phyloP scores from a whole-genome alignment of 208 protist species.

The Trypanosoma vivax region DNA sequence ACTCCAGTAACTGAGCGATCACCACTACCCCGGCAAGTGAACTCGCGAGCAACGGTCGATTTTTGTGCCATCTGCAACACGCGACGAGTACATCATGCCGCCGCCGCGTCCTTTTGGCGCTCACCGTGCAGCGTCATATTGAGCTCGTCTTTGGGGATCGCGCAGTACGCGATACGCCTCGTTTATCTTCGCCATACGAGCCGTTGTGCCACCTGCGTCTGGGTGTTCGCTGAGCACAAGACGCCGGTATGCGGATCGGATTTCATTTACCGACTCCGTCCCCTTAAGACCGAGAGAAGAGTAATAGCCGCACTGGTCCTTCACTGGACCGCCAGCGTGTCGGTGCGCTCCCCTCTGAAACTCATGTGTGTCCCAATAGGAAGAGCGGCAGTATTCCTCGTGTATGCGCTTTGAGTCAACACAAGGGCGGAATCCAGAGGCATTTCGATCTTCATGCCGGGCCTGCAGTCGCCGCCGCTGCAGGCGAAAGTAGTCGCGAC shows the following conservation, averaged over 20 bases:
- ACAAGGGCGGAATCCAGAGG: constrained; percentile 43
- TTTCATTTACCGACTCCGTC: constrained; percentile 83
- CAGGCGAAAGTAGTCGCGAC: constrained; percentile 43
- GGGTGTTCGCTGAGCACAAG: constrained; percentile 75
- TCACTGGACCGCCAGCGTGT: not conserved
- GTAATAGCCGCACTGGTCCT: constrained; percentile 74
- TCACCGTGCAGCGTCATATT: constrained; percentile 87
- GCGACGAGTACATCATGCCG: not conserved
- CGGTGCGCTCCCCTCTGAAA: constrained; percentile 33
- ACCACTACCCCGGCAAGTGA: no score
- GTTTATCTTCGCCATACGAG: constrained; percentile 68
- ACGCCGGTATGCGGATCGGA: constrained; percentile 78
- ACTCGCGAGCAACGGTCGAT: no score
- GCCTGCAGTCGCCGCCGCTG: constrained; percentile 34
- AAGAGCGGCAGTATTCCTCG: constrained; percentile 68
- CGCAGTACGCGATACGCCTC: constrained; percentile 97
- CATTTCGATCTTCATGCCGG: constrained; percentile 28
- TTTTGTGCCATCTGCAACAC: no score
- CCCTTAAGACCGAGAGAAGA: constrained; percentile 44
- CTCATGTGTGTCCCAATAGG: constrained; percentile 76
- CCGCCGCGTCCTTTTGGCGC: no score
- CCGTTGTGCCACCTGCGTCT: constrained; percentile 70
- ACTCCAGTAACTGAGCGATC: no score
- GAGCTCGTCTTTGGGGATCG: constrained; percentile 90
- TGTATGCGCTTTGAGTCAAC: constrained; percentile 45